Base-by-base conservation (phyloP, 2,329 filamentous ascomycete genomes). In the Arthrobotrys musiformis region DNA sequence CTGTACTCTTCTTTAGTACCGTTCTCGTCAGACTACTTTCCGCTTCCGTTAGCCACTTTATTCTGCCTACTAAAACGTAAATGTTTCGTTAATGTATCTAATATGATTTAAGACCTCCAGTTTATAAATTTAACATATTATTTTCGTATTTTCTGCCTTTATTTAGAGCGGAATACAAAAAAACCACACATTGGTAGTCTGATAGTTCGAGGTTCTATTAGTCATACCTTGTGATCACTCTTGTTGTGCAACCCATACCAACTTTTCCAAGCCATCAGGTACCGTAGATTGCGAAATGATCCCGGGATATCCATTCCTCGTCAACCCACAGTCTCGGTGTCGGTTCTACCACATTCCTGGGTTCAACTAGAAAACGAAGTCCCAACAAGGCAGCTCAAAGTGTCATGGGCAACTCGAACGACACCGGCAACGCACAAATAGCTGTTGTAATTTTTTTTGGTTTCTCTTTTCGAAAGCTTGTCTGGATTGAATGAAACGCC, bases 371-470 rank as follows among this genome's bases (percentile, higher is more conserved):
- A 11, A 9, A 30, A 5, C 15, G 15, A 8, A 42, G 5, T 5
- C 37, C 37, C 37, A 62, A 48, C 24, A 44, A 48, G 58, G 50
- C 50, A 56, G 50, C n/a, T 35, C 17, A 15, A 33, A 56, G n/a
- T 15, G 17, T 56, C n/a, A 19, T 2, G 4, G 19, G 9, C 30
- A 33, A 15, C 13, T 6, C 11, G 37, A 46, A 56, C 26, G 15
- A 46, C 37, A 33, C 24, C 56, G 13, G 13, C 68, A 72, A 63
- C 68, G 13, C 68, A 61, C 15, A 46, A 54, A 24, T 28, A 22
- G 2, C 26, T 72, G 68, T 66, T 72, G 68, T 56, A 58, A 58
- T 44, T 37, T 37, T 54, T 19, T 54, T 17, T n/a, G n/a, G n/a
- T n/a, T 13, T 8, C 50, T 7, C 2, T 35, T n/a, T n/a, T 7